A percentile compares a stretch with the other conserved stretches of the same genome.
phyloP scores from a whole-genome alignment of 2,329 filamentous ascomycete species.

The Fragosphaeria purpurea region DNA sequence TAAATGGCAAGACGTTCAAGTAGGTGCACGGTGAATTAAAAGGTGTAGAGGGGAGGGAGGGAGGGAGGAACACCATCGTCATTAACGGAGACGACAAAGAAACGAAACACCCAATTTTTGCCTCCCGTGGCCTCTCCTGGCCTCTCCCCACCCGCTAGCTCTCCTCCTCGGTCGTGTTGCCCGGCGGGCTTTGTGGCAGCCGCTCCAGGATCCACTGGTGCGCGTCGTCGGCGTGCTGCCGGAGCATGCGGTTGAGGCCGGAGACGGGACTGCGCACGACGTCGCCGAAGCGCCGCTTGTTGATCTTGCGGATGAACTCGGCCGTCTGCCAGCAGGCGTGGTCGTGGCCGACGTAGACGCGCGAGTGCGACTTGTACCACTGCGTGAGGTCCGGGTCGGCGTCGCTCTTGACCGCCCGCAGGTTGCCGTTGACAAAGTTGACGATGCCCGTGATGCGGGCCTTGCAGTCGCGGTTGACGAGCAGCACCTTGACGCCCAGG shows the following conservation, averaged over 20 bases:
- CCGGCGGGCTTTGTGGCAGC: slow-evolving; percentile 24
- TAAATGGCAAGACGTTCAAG: no score
- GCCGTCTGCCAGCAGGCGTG: slow-evolving; percentile 67
- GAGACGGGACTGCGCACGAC: slow-evolving; percentile 41
- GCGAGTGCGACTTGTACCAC: slow-evolving; percentile 79
- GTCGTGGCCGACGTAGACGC: slow-evolving; percentile 64
- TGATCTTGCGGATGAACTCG: slow-evolving; percentile 48
- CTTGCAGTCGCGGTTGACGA: slow-evolving; percentile 66
- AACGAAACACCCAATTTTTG: no score
- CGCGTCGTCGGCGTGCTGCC: slow-evolving; percentile 40
- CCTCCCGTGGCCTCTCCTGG: no score
- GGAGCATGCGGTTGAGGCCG: slow-evolving; percentile 48
- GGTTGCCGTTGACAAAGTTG: slow-evolving; percentile 68
- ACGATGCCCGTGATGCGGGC: slow-evolving; percentile 60
- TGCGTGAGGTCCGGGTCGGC: slow-evolving; percentile 58
- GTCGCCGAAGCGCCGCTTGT: slow-evolving; percentile 50
- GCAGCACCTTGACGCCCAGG: slow-evolving; percentile 67
- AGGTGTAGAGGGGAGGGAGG: no score
- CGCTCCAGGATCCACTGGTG: slow-evolving; percentile 40
- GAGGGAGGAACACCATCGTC: no score
- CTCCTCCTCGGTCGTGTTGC: slow-evolving; percentile 40
- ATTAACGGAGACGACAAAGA: no score
- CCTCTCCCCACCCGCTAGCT: background rate
- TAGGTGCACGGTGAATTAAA: no score
- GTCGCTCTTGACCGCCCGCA: slow-evolving; percentile 72